Evolutionary conservation across 2,329 filamentous ascomycete genomes (phyloP), one percentile per base, ranked within the genome.

Genomic region (Aureobasidium musti): DNA sequence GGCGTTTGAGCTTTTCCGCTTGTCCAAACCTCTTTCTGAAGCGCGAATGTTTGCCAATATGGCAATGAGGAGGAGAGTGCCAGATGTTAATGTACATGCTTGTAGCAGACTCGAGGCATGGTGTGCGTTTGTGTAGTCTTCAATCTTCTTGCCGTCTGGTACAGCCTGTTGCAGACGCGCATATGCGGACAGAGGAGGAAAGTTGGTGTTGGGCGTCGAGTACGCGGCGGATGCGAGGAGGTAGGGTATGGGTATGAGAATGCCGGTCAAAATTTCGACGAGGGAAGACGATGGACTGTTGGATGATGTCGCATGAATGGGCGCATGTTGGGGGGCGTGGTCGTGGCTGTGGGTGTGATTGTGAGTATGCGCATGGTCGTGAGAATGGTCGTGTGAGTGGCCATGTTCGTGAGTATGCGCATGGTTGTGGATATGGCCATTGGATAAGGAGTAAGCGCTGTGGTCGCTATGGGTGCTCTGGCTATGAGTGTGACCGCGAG

Each of bases 201-300:
- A 68, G 35, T 70, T 68, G 35, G 72, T 68, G 28, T 66, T 68
- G 11, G 68, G 67, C n/a, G 70, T 70, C 8, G 78, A 79, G 68
- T 80, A 82, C 65, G 80, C 80, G 19, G 81, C 72, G 7, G 81
- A 80, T 7, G 80, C 80, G 61, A 83, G 74, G 63, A 83, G 70
- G 67, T 78, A 83, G 6, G 82, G 82, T 30, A 83, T 74, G 8
- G 81, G 81, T 30, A 84, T 75, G 35, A 86, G 74, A 64, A 84
- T 70, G 28, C 82, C 82, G 5, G 82, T 82, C 66, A 84, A 68
- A 5, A 81, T 74, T 72, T 86, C 83, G 30, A 79, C 75, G 19
- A 82, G 79, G 14, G 73, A 74, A 67, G 75, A 74, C 70, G 71
- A 74, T 61, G 71, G 70, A 10, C 68, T 52, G 21, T 26, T 66